Base-by-base conservation (phyloP, 1,284 basidiomycete species). In the Sporisorium sorghi region DNA sequence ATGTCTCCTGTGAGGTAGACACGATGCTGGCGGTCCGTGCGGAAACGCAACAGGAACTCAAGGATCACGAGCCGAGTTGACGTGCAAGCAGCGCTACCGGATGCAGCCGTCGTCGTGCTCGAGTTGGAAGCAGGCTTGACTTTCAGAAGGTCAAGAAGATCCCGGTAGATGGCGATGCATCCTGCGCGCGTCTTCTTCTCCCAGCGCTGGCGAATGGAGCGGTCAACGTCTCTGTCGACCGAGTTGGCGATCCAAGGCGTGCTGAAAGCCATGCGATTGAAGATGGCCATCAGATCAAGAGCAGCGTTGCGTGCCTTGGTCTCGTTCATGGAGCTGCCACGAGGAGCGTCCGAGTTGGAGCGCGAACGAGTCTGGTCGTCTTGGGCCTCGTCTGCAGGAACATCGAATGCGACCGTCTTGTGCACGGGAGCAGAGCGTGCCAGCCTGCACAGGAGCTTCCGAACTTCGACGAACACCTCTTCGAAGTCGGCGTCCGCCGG, bases 1-100 rank as follows among this genome's bases (percentile, higher is more conserved):
- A 86, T 64, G 47, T 88, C 85, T 26, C 82, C 80, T 19, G 86
- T 81, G 67, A 92, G 91, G 84, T 92, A 97, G 40, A 99, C 85
- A 15, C 91, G 88, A 83, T 99, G 97, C 78, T 94, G 92, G 3
- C 93, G 90, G 83, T 97, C 95, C 1, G 93, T 94, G 51, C 97
- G 89, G 23, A 99, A 87, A 12, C 94, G 90, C 86, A 95, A 90
- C 63, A 97, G 84, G 87, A 95, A 97, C 81, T 96, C 93, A 10
- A 99, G 86, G 2, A 92, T 88, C 3, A 89, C 87, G 17, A 98
- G 85, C 24, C 93, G 87, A 0, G 92, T 73, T 33, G 44, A 46
- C 3, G 63, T 69, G 37, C 67, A 70, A 21, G 66, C 51, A 7
- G 66, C 5, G 17, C 58, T 39, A 32, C 21, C 46, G 14, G 66